Conservation (phyloP, 495 filamentous ascomycete genomes). For the Podospora fimiseda region DNA sequence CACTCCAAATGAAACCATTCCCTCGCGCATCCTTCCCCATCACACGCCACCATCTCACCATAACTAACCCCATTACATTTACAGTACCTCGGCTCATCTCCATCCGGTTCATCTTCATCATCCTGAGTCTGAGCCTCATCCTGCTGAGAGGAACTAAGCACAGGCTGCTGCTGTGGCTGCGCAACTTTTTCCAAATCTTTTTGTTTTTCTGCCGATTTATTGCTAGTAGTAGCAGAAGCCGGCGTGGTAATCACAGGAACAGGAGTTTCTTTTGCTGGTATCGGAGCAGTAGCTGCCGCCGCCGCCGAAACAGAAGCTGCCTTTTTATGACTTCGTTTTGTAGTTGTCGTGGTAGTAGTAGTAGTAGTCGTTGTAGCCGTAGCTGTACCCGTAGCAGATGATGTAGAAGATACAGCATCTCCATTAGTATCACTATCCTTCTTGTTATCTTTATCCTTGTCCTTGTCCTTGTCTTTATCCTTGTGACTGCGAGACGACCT, state of each 20-base stretch:
- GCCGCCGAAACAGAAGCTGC: conserved; percentile 39
- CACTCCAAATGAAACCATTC: conserved; percentile 98
- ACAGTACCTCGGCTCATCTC: conserved; percentile 83
- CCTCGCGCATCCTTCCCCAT: conserved; percentile 73
- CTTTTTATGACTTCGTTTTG: conserved; percentile 70
- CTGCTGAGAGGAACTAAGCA: conserved; percentile 3
- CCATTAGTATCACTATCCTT: neutral
- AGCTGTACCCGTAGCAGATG: neutral
- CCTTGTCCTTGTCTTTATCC: conserved; percentile 4
- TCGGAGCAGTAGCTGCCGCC: conserved; percentile 7
- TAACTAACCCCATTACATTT: conserved; percentile 91
- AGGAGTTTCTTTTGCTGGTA: neutral
- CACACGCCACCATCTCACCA: conserved; percentile 97
- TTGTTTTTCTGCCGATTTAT: no score
- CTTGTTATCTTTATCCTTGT: neutral
- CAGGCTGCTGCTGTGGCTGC: conserved; percentile 18
- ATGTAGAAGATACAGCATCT: neutral
- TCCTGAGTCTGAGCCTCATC: conserved; percentile 30
- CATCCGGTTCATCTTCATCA: conserved; percentile 64
- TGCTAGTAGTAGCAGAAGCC: no score
- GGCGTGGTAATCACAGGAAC: neutral
- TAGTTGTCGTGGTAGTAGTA: conserved; percentile 6
- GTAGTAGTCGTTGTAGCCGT: conserved; percentile 20
- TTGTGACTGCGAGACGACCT: conserved; percentile 20
- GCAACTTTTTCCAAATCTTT: conserved; percentile 27